Percentiles rank a stretch among this genome's conserved stretches.
Conservation (phyloP, 139 green algal species). For the Medakamo hakoo region DNA sequence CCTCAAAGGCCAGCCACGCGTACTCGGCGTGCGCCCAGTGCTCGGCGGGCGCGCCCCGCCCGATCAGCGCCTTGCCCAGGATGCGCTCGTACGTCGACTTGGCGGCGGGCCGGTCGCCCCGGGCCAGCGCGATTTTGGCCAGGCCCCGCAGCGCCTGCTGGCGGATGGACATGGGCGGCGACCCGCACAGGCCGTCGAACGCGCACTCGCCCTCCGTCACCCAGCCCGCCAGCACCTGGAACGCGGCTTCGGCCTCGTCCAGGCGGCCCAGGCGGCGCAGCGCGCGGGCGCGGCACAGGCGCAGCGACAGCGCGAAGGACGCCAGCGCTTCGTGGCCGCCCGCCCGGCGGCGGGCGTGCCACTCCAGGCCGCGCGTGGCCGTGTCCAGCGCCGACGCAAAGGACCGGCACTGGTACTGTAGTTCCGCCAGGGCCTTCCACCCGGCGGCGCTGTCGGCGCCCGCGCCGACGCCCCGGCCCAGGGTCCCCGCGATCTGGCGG, state of each 20-base stretch:
- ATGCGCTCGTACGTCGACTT: conserved; percentile 55
- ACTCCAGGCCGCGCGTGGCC: conserved; percentile 6
- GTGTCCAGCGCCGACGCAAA: conserved; percentile 19
- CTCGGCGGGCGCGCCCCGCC: conserved; percentile 27
- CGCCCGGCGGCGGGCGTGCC: conserved; percentile 12
- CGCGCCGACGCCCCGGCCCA: background rate
- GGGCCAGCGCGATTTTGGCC: conserved; percentile 26
- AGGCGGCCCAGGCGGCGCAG: conserved; percentile 27
- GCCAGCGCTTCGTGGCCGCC: conserved; percentile 33
- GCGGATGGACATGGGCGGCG: conserved; percentile 36
- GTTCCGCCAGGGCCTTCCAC: conserved; percentile 36
- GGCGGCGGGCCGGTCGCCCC: conserved; percentile 26
- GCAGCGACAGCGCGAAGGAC: conserved; percentile 28
- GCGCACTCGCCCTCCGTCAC: conserved; percentile 51
- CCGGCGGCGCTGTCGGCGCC: conserved; percentile 19
- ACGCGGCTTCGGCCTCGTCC: conserved; percentile 34
- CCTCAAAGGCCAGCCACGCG: conserved; percentile 47
- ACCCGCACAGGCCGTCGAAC: conserved; percentile 44
- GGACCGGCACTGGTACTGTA: conserved; percentile 38
- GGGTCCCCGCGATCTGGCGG: conserved; percentile 6
- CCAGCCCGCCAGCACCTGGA: conserved; percentile 29
- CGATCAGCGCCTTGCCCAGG: conserved; percentile 43
- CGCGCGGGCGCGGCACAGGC: conserved; percentile 24
- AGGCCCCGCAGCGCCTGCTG: conserved; percentile 52
- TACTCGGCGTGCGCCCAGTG: conserved; percentile 63